A percentile compares a stretch with the other conserved stretches of the same genome.
Evolutionary conservation across 2,329 filamentous ascomycete species (phyloP).

Genomic region (Eutypella sp.): DNA sequence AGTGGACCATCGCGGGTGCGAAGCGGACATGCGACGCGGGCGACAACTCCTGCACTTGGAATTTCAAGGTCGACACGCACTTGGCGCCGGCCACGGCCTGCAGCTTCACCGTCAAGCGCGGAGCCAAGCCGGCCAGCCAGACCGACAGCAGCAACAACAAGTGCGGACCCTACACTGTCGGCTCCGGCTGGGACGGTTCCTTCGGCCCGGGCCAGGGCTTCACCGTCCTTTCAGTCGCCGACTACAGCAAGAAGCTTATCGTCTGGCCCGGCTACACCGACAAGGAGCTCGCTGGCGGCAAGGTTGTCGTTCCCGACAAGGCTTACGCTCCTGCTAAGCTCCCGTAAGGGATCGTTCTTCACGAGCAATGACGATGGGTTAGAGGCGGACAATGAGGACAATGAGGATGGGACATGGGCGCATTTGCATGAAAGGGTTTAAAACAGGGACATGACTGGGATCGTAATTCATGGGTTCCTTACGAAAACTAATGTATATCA

Average conservation of each 20-base stretch:
- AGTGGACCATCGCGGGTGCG: slow-evolving; percentile 36
- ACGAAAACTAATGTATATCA: too few relatives aligned
- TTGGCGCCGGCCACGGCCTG: slow-evolving; percentile 28
- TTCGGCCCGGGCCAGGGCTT: slow-evolving; percentile 49
- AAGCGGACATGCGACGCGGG: slow-evolving; percentile 33
- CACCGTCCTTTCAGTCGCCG: slow-evolving; percentile 47
- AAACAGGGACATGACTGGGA: too few relatives aligned
- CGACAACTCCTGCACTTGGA: slow-evolving; percentile 37
- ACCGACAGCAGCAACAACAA: slow-evolving; percentile 31
- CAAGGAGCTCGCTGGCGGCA: slow-evolving; percentile 38
- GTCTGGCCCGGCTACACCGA: slow-evolving; percentile 51
- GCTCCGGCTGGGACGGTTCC: slow-evolving; percentile 50
- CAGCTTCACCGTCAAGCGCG: slow-evolving; percentile 34
- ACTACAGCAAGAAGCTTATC: slow-evolving; percentile 39
- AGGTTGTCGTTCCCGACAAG: slow-evolving; percentile 43
- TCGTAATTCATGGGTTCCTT: too few relatives aligned
- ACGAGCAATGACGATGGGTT: too few relatives aligned
- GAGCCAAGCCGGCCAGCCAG: slow-evolving; percentile 28
- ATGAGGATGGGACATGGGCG: too few relatives aligned
- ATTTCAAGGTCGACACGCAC: slow-evolving; percentile 35
- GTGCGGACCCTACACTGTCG: slow-evolving; percentile 48
- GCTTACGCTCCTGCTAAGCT: slow-evolving; percentile 13
- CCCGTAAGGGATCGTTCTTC: not conserved
- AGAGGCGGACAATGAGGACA: too few relatives aligned
- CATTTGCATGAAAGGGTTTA: too few relatives aligned